Evolutionary conservation across 345 rosid genomes (phyloP).

Genomic region (thale cress (Arabidopsis thaliana)): DNA sequence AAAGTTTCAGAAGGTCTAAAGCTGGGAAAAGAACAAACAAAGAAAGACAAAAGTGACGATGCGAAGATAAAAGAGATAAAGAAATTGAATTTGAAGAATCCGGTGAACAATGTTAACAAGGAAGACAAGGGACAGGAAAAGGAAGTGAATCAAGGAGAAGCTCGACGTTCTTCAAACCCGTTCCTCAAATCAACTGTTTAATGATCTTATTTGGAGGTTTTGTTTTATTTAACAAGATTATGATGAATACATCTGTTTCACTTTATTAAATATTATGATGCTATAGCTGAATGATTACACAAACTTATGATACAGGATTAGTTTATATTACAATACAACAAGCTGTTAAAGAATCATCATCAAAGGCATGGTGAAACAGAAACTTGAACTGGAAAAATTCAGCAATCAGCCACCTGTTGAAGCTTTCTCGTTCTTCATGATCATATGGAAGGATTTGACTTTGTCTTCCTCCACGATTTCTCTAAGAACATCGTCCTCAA

Average conservation of each 20-base stretch:
- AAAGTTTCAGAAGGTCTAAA: slow-evolving; percentile 47
- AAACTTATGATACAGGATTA: not conserved
- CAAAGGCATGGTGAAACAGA: slow-evolving; percentile 12
- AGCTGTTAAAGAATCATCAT: slow-evolving; percentile 20
- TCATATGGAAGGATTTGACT: slow-evolving; percentile 84
- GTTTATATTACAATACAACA: slow-evolving; percentile 26
- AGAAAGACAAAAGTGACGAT: slow-evolving; percentile 35
- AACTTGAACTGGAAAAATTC: not conserved
- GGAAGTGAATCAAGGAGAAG: slow-evolving; percentile 39
- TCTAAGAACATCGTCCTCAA: slow-evolving; percentile 77
- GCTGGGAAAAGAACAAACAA: slow-evolving; percentile 46
- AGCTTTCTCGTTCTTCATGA: slow-evolving; percentile 64
- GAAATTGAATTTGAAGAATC: slow-evolving; percentile 40
- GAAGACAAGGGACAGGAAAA: slow-evolving; percentile 39
- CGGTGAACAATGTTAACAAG: slow-evolving; percentile 33
- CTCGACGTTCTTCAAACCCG: slow-evolving; percentile 58
- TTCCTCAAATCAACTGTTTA: slow-evolving; percentile 54
- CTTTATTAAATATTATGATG: slow-evolving; percentile 30
- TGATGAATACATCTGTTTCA: slow-evolving; percentile 18
- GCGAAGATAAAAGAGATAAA: slow-evolving; percentile 31
- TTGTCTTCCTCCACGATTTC: slow-evolving; percentile 81
- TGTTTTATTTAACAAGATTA: not conserved
- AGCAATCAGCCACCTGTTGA: slow-evolving; percentile 59
- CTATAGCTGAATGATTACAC: slow-evolving; percentile 11
- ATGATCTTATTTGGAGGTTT: slow-evolving; percentile 30